Conservation (phyloP, 2,329 filamentous ascomycete genomes). For the Coniochaeta sp. region DNA sequence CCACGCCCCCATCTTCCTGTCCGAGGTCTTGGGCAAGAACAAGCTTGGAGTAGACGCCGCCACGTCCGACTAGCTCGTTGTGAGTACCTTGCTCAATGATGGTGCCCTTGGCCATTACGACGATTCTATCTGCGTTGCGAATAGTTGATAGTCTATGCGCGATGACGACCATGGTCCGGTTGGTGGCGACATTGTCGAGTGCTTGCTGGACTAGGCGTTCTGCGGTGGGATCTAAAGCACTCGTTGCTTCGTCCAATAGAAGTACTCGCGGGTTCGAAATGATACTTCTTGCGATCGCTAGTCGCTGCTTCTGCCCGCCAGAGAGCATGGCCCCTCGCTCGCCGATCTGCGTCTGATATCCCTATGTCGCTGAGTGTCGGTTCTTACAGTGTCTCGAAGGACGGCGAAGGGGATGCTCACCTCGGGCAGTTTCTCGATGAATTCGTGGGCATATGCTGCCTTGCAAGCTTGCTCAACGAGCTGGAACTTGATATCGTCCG, state of each 20-base stretch:
- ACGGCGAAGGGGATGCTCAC: conserved; percentile 8
- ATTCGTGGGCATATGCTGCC: conserved; percentile 51
- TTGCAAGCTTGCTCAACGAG: conserved; percentile 45
- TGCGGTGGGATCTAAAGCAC: conserved; percentile 38
- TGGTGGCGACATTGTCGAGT: conserved; percentile 45
- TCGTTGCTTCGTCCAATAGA: conserved; percentile 61
- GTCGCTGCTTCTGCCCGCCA: conserved; percentile 60
- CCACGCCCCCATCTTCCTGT: background rate
- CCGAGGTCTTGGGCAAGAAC: conserved; percentile 9
- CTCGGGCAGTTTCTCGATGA: conserved; percentile 44
- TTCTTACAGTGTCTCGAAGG: background rate
- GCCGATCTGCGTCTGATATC: conserved; percentile 56
- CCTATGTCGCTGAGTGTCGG: conserved; percentile 13
- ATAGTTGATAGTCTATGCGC: conserved; percentile 53
- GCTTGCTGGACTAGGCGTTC: conserved; percentile 47
- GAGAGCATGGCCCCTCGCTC: conserved; percentile 58
- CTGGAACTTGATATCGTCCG: conserved; percentile 32
- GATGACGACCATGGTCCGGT: conserved; percentile 59
- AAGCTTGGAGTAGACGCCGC: conserved; percentile 15
- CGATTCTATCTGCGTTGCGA: conserved; percentile 31
- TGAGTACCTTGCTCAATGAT: conserved; percentile 24
- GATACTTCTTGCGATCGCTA: conserved; percentile 60
- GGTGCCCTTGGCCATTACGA: conserved; percentile 24
- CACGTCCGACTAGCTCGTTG: conserved; percentile 13
- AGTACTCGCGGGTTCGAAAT: conserved; percentile 57